These are phyloP conservation scores for Melampsora americana DNA, from an alignment of 1,284 basidiomycete species.

Conservation along the genomic window DNA sequence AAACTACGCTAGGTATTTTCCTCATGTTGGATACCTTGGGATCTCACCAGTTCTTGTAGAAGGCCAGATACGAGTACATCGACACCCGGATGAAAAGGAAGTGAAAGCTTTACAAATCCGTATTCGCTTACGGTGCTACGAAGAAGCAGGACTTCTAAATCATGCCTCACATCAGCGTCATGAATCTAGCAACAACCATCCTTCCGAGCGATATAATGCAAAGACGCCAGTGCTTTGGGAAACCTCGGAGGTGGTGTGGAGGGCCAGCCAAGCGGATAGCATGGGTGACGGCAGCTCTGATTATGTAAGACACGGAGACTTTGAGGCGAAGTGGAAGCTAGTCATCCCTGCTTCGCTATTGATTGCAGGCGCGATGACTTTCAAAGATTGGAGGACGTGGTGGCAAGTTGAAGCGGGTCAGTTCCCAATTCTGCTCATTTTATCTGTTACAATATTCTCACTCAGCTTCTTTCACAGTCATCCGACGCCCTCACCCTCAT, in stretches of 20 bases:
- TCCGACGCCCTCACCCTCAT: constrained; percentile 6
- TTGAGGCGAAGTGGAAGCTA: constrained; percentile 2
- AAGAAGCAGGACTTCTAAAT: constrained; percentile 63
- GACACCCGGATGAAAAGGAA: constrained; percentile 66
- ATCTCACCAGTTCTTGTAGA: constrained; percentile 72
- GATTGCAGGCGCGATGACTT: constrained; percentile 17
- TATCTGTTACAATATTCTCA: neutral
- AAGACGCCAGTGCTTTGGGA: constrained; percentile 25
- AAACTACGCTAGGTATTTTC: constrained; percentile 67
- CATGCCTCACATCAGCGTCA: constrained; percentile 54
- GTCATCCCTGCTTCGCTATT: constrained; percentile 2
- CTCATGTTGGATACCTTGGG: constrained; percentile 71
- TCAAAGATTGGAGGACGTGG: constrained; percentile 34
- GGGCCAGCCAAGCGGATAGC: neutral
- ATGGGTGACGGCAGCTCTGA: neutral
- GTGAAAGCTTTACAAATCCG: constrained; percentile 63
- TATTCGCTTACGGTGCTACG: constrained; percentile 72
- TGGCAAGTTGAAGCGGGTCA: constrained; percentile 36
- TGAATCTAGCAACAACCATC: neutral
- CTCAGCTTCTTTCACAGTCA: constrained; percentile 16
- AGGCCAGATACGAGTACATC: constrained; percentile 68
- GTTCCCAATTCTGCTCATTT: neutral
- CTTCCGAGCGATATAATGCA: neutral
- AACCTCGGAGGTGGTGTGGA: constrained; percentile 13
- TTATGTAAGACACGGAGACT: neutral